Conservation (phyloP, 148 eudicot genomes). For the Chenopodium berlandieri region DNA sequence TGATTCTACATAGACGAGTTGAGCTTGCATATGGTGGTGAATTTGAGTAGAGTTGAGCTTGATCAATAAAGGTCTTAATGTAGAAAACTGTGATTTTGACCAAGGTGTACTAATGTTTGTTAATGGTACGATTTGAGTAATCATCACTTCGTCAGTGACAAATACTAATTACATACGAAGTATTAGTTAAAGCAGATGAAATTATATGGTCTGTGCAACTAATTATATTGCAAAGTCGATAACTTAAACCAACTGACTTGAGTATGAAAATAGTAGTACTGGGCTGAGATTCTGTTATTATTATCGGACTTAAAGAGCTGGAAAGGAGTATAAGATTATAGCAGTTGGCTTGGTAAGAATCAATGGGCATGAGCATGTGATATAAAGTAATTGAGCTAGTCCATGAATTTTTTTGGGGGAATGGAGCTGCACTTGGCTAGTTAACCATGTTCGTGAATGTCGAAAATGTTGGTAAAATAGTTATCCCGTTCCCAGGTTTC, state of each 20-base stretch:
- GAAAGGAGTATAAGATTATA: too few species aligned
- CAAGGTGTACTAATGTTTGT: background rate
- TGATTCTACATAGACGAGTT: too few species aligned
- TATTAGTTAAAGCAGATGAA: background rate
- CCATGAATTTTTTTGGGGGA: background rate
- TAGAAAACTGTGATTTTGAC: background rate
- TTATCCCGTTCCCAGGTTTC: background rate
- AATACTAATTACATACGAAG: too few species aligned
- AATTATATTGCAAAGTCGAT: background rate
- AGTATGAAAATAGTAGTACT: background rate
- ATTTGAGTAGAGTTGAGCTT: background rate
- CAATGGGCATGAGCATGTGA: background rate
- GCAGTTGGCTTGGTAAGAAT: too few species aligned
- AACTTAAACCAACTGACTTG: background rate
- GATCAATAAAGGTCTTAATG: background rate
- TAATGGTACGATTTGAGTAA: background rate
- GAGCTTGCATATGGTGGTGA: too few species aligned
- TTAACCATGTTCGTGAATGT: background rate
- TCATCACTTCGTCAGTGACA: background rate
- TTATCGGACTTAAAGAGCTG: too few species aligned
- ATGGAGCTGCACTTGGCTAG: background rate
- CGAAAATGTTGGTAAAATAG: background rate
- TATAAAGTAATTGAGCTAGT: background rate
- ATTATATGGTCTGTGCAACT: background rate
- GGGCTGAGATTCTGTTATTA: background rate